Conservation (phyloP, 2,329 filamentous ascomycete genomes). For the Colletotrichum noveboracense region DNA sequence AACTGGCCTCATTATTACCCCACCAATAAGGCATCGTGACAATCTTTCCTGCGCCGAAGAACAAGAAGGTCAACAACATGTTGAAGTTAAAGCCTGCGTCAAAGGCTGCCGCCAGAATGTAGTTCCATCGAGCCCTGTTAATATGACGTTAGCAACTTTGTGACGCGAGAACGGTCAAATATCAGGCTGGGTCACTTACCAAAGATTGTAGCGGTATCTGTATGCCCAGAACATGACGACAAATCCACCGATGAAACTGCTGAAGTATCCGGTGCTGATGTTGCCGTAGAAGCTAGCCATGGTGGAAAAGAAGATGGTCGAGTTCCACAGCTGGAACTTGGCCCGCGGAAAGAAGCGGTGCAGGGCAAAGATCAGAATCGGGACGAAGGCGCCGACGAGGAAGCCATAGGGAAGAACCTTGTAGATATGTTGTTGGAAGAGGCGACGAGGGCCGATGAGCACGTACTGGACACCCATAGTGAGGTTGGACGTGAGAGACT, state of each 20-base stretch:
- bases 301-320: conserved; percentile 65
- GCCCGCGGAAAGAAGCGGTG: conserved; percentile 57
- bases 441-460: conserved; percentile 46
- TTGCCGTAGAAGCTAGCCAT: conserved; percentile 65
- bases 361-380: conserved; percentile 53
- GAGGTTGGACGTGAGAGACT: conserved; percentile 53
- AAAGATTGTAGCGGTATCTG: conserved; percentile 58
- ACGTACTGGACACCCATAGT: conserved; percentile 66
- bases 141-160: background rate
- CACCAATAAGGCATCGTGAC: conserved; percentile 68
- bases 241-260: conserved; percentile 63
- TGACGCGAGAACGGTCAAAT: background rate
- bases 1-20: conserved; percentile 60
- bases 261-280: conserved; percentile 63
- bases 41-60: conserved; percentile 58
- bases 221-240: conserved; percentile 66
- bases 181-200: conserved; percentile 32
- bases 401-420: conserved; percentile 57
- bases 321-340: conserved; percentile 64
- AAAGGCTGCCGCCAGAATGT: conserved; percentile 64
- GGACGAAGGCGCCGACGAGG: conserved; percentile 51
- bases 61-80: conserved; percentile 65
- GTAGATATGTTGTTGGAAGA: conserved; percentile 55
- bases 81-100: conserved; percentile 69
- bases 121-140: conserved; percentile 57